Evolutionary conservation across 1,284 basidiomycete species (phyloP).

Genomic region (Tylopilus sp.): DNA sequence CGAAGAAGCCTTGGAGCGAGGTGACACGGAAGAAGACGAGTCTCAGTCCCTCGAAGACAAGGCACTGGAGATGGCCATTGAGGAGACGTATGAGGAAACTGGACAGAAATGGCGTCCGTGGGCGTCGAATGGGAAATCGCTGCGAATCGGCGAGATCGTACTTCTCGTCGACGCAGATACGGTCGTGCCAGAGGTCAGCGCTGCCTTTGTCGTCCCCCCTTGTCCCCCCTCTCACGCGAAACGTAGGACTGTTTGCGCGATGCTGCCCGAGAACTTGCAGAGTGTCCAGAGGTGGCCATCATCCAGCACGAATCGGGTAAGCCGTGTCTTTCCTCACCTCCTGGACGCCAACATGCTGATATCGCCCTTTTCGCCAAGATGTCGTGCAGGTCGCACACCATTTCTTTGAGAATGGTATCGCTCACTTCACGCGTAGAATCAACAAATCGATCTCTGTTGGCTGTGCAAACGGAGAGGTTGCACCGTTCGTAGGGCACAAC

Average conservation of each 20-base stretch:
- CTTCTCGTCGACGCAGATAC: conserved; percentile 79
- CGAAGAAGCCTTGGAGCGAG: conserved; percentile 37
- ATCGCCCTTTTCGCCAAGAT: conserved; percentile 35
- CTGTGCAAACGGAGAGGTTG: conserved; percentile 74
- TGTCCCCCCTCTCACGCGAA: conserved; percentile 58
- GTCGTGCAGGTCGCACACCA: conserved; percentile 84
- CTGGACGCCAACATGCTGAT: conserved; percentile 20
- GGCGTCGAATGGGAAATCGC: conserved; percentile 57
- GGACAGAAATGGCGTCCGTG: conserved; percentile 56
- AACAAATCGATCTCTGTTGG: conserved; percentile 74
- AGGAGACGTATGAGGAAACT: conserved; percentile 61
- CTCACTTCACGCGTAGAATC: conserved; percentile 79
- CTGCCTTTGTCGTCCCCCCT: no score
- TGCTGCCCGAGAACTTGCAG: conserved; percentile 74
- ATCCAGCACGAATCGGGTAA: conserved; percentile 77
- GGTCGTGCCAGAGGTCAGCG: conserved; percentile 58
- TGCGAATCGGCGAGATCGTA: conserved; percentile 63
- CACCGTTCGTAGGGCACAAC: conserved; percentile 86
- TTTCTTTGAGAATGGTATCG: conserved; percentile 85
- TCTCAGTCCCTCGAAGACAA: conserved; percentile 50
- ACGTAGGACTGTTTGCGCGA: conserved; percentile 73
- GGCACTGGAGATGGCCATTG: conserved; percentile 61
- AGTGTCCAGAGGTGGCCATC: conserved; percentile 71
- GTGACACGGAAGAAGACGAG: conserved; percentile 36
- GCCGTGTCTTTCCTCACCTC: conserved; percentile 6